Evolutionary conservation across 805 yeast genomes (phyloP), one percentile per base, ranked within the genome.

Genomic region (Suhomyces vadensis): DNA sequence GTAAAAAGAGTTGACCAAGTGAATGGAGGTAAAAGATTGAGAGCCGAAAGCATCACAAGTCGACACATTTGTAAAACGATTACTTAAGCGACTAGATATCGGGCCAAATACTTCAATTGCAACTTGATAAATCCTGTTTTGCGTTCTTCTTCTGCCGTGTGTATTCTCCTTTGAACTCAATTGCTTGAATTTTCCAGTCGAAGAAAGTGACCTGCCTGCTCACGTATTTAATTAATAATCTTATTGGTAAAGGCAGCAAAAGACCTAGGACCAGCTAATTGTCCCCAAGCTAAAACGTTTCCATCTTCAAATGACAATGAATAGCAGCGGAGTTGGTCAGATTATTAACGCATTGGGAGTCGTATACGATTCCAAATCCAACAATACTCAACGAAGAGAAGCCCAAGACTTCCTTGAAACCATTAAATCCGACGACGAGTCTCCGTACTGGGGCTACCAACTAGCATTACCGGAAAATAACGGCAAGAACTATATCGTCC

Each of bases 381-480:
- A 78, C 31, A 87, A 87, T 58, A 66, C 64, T 3, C 75, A 78
- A 43, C 64, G 85, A 41, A 71, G 74, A 35, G 71, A 70, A 45
- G 84, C 85, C 5, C 85, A 81, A 54, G 48, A 43, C 4, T 87
- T 88, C 52, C 71, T 94, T 24, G 97, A 90, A 54, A 71, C 80
- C 8, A 79, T 92, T 20, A 91, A 88, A 58, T 67, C 73, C 35
- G 82, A 85, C 49, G 86, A 83, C 7, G 95, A 91, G 59, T 83
- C 95, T 16, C 97, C 99, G 0, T 79, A 71, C 49, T 89, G 96
- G 91, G 97, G 97, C 2, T 92, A 84, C 64, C 89, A 86, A 61
- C 74, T 94, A 46, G 89, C 96, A 1, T 60, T 79, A 20, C 79
- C 79, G 1, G 78, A 81, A 61, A 70, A 79, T 67, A 70, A 82